Evolutionary conservation across 345 rosid species (phyloP).

Genomic region (Boechera stricta): DNA sequence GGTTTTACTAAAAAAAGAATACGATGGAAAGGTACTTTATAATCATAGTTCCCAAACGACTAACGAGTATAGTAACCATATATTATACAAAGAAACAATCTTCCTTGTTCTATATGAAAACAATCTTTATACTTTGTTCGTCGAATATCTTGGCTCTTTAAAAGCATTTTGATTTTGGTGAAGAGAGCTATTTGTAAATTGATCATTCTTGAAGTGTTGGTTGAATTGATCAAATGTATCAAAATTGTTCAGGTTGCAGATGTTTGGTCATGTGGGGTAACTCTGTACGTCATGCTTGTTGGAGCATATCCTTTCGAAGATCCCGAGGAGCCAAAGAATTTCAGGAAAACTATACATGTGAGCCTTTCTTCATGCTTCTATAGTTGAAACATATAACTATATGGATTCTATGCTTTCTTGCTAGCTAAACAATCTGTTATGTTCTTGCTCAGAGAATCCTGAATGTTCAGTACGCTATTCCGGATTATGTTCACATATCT

Average conservation of each 20-base stretch:
- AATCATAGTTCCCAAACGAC: slow-evolving; percentile 1
- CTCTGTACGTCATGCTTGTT: slow-evolving; percentile 93
- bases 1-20: slow-evolving; percentile 94
- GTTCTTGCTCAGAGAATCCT: slow-evolving; percentile 74
- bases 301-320: slow-evolving; percentile 99
- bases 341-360: slow-evolving; percentile 90
- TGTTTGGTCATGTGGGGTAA: slow-evolving; percentile 96
- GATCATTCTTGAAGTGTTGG: slow-evolving; percentile 4
- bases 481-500: slow-evolving; percentile 91
- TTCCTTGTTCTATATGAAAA: not conserved
- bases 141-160: not conserved
- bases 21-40: slow-evolving; percentile 89
- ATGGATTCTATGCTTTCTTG: not conserved
- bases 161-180: slow-evolving; percentile 13
- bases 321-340: slow-evolving; percentile 96
- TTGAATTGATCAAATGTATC: slow-evolving; percentile 6
- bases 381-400: slow-evolving; percentile 13
- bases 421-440: slow-evolving; percentile 22
- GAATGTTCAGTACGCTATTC: slow-evolving; percentile 95
- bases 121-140: not conserved
- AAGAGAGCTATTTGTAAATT: not conserved
- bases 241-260: slow-evolving; percentile 53
- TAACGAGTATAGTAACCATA: slow-evolving; percentile 21
- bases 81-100: slow-evolving; percentile 4
- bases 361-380: slow-evolving; percentile 20